Evolutionary conservation across 306 rosid genomes (phyloP), one percentile per base, ranked within the genome.

Genomic region (Ceratonia siliqua): DNA sequence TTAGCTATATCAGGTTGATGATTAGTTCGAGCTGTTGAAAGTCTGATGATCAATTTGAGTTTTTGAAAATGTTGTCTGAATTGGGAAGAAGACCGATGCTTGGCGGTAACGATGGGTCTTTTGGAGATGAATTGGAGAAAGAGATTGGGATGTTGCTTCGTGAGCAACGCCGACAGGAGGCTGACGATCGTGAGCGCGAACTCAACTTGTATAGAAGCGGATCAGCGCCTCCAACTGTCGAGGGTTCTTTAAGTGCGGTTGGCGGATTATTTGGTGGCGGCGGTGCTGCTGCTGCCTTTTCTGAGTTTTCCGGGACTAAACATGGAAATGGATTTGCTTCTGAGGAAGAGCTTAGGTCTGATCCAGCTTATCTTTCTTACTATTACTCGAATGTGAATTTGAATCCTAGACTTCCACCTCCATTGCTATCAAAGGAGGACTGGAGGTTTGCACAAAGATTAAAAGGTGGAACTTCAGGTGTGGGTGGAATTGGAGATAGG

Each of bases 341-440:
- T 21, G 98, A 92, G 72, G 98, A 92, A 83, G 92, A 86, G 74
- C 88, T 92, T 43, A 87, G 96, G 96, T 90, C 98, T 76, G 96
- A 92, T 88, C 98, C 98, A 36, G 90, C 94, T 80, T 92, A 92
- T 77, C 80, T 82, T 53, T 71, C 85, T 0, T 92, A 92, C 73
- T 92, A 92, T 76, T 90, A 92, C 79, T 73, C 90, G 38, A 92
- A 92, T 81, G 96, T 84, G 79, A 92, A 92, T 73, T 77, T 92
- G 82, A 92, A 92, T 77, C 96, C 98, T 13, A 74, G 96, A 33
- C 91, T 92, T 70, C 98, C 96, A 0, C 98, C 92, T 78, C 98
- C 98, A 5, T 86, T 88, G 89, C 61, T 88, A 33, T 92, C 98
- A 6, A 93, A 89, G 80, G 97, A 93, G 84, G 97, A 93, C 78